A percentile compares a stretch with the other conserved stretches of the same genome.
Evolutionary conservation across 768 basidiomycete species (phyloP).

Genomic region (Dacryopinax spathularia): DNA sequence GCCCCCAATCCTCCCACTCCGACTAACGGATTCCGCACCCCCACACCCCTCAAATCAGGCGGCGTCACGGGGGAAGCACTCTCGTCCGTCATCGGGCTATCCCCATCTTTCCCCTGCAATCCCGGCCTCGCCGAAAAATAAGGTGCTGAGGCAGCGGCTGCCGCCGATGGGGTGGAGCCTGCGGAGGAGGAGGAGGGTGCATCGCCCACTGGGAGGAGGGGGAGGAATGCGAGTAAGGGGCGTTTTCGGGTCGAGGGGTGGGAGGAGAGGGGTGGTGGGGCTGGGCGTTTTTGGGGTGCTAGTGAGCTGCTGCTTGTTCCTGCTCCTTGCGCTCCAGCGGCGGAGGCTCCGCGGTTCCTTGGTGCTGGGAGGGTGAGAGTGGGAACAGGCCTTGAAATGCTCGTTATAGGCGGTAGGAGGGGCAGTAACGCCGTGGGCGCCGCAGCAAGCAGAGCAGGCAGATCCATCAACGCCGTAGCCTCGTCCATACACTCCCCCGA

Average conservation of each 20-base stretch:
- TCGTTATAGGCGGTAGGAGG: neutral
- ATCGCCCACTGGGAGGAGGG: neutral
- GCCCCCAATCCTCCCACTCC: neutral
- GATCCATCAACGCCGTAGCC: neutral
- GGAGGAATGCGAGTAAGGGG: neutral
- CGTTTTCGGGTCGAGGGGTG: neutral
- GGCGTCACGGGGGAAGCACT: neutral
- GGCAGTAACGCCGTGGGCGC: neutral
- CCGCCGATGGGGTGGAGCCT: too few relatives aligned
- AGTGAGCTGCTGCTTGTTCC: too few relatives aligned
- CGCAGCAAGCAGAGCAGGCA: neutral
- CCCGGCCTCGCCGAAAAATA: too few relatives aligned
- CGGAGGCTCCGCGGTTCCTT: neutral
- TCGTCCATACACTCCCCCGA: neutral
- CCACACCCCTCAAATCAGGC: neutral
- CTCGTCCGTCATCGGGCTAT: conserved; percentile 2
- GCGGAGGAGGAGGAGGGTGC: neutral
- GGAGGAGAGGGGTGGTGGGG: neutral
- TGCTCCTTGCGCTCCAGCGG: too few relatives aligned
- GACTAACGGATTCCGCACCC: neutral
- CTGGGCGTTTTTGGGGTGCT: neutral
- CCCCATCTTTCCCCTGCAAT: neutral
- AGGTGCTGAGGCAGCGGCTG: too few relatives aligned
- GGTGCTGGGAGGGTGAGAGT: conserved; percentile 1
- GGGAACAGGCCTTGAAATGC: neutral